These are phyloP conservation scores for Favolaschia claudopus DNA, from an alignment of 768 basidiomycete genomes.

Conservation along the genomic window DNA sequence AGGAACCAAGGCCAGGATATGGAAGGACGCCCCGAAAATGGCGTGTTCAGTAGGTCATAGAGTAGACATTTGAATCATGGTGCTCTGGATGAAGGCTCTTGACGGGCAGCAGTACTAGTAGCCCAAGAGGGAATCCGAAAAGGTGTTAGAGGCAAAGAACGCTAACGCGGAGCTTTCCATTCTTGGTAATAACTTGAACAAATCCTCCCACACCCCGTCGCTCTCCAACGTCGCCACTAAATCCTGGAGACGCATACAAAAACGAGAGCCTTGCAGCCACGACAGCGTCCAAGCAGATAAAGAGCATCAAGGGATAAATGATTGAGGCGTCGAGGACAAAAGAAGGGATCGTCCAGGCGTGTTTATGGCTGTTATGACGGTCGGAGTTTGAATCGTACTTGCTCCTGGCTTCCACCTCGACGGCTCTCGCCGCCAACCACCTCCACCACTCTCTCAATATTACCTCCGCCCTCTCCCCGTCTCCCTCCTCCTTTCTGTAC, in stretches of 20 bases:
- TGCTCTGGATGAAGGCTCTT: no score
- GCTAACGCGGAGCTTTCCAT: conserved; percentile 4
- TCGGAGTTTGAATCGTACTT: not conserved
- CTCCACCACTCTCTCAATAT: conserved; percentile 18
- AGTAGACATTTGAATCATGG: no score
- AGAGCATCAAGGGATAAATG: no score
- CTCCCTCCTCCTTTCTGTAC: conserved; percentile 5
- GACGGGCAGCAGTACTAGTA: no score
- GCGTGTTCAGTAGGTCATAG: not conserved
- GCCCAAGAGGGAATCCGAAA: not conserved
- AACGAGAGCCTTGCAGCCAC: no score
- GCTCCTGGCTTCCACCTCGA: not conserved
- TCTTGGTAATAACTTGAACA: conserved; percentile 6
- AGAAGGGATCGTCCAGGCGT: no score
- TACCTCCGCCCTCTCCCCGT: conserved; percentile 3
- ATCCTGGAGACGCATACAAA: not conserved
- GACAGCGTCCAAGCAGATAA: no score
- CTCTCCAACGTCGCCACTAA: conserved; percentile 4
- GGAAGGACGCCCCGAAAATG: not conserved
- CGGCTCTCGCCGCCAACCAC: no score
- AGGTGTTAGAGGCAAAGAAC: not conserved
- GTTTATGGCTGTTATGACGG: no score
- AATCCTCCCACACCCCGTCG: not conserved
- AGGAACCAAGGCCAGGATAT: not conserved
- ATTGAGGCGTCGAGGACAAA: no score